A percentile compares a stretch with the other conserved stretches of the same genome.
These are phyloP conservation scores for Fomitopsis pinicola DNA, from an alignment of 1,284 basidiomycete species.

Conservation along the genomic window DNA sequence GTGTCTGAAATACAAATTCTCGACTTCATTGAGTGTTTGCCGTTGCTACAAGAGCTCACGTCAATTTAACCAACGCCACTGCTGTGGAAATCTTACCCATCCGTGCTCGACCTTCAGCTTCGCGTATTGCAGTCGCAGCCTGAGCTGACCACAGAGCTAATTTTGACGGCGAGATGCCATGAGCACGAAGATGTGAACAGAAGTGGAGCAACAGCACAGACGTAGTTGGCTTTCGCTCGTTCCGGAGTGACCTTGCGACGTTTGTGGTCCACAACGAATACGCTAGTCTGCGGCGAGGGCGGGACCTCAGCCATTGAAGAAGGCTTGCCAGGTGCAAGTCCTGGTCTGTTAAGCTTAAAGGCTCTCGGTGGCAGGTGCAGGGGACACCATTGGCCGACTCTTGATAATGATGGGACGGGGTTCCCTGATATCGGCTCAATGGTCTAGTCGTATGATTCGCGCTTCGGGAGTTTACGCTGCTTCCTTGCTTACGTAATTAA, in stretches of 20 bases:
- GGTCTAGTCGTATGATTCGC: conserved; percentile 5
- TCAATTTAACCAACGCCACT: conserved; percentile 3
- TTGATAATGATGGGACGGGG: too few relatives aligned
- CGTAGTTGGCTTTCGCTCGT: conserved; percentile 59
- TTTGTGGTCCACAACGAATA: conserved; percentile 30
- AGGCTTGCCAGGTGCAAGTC: background rate
- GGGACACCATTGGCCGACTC: too few relatives aligned
- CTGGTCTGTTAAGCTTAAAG: background rate
- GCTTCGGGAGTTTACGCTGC: background rate
- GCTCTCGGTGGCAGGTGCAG: too few relatives aligned
- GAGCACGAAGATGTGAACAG: conserved; percentile 2
- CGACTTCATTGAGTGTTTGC: conserved; percentile 72
- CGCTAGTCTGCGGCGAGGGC: background rate
- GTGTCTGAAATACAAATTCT: conserved; percentile 74
- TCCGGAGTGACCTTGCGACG: conserved; percentile 49
- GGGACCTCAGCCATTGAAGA: background rate
- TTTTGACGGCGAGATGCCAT: background rate
- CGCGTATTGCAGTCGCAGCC: conserved; percentile 72
- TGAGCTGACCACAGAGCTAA: conserved; percentile 69
- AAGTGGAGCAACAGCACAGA: conserved; percentile 29
- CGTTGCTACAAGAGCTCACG: conserved; percentile 46
- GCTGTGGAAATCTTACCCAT: conserved; percentile 48
- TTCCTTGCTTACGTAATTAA: background rate
- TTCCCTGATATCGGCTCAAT: background rate
- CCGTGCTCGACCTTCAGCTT: conserved; percentile 76